Conservation (phyloP, 495 filamentous ascomycete species). For the Hypomontagnella monticulosa region DNA sequence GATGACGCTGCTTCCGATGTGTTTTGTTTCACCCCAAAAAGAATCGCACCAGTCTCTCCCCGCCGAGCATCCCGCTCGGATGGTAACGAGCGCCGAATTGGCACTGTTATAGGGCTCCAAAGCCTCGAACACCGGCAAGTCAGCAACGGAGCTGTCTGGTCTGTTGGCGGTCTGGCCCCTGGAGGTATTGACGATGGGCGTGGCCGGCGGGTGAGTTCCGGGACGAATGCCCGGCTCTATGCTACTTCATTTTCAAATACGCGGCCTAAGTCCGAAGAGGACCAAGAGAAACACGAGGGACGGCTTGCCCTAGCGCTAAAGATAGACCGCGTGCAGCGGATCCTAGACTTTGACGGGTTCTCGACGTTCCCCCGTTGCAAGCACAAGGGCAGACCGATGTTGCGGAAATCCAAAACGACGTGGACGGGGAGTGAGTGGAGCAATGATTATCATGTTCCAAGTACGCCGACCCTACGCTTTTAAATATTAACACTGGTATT, state of each 20-base stretch:
- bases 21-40: constrained; percentile 64
- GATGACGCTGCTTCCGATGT: constrained; percentile 69
- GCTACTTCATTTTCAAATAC: constrained; percentile 69
- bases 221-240: constrained; percentile 80
- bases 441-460: constrained; percentile 56
- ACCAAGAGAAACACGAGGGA: constrained; percentile 72
- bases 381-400: constrained; percentile 16
- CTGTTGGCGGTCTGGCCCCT: constrained; percentile 73
- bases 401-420: constrained; percentile 41
- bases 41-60: constrained; percentile 48
- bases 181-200: constrained; percentile 68
- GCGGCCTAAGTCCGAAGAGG: constrained; percentile 54
- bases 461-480: constrained; percentile 53
- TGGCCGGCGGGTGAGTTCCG: constrained; percentile 69
- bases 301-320: constrained; percentile 84
- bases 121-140: constrained; percentile 55
- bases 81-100: constrained; percentile 44
- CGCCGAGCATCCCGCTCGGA: constrained; percentile 46
- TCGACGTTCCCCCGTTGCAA: constrained; percentile 45
- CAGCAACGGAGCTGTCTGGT: constrained; percentile 81
- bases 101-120: constrained; percentile 50
- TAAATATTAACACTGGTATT: not conserved
- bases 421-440: constrained; percentile 73
- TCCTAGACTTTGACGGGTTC: constrained; percentile 62
- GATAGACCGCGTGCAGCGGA: constrained; percentile 72